Evolutionary conservation across 2,329 filamentous ascomycete species (phyloP), one percentile per base, ranked within the genome.

Genomic region (Ophiostoma populinum): DNA sequence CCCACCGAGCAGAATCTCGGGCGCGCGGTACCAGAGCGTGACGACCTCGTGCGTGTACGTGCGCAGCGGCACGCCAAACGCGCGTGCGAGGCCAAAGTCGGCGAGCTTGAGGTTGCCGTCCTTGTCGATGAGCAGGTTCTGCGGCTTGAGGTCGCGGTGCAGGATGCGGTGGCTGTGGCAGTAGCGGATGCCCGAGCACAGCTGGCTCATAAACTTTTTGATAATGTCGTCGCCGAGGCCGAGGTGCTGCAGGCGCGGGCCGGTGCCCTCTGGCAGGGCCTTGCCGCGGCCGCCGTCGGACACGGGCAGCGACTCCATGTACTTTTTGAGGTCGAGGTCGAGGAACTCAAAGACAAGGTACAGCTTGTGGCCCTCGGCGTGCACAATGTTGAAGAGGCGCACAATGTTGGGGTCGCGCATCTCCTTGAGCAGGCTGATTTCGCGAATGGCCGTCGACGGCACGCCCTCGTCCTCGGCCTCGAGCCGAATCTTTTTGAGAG

Each of bases 1-100:
- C 36, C 82, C 81, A 51, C 82, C 82, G 3, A 92, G 70, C 24
- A 92, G 65, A 52, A 92, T 90, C 55, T 92, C 82, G 1, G 82
- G 82, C 7, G 81, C 70, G 40, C 82, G 78, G 54, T 92, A 92
- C 82, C 82, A 92, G 36, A 92, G 65, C 1, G 82, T 92, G 39
- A 92, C 82, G 42, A 92, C 81, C 67, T 92, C 82, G 56, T 92
- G 82, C 34, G 83, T 92, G 56, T 90, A 92, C 34, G 82, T 92
- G 49, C 82, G 68, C 47, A 92, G 64, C 2, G 82, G 82, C 17
- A 92, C 82, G 57, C 82, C 82, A 50, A 92, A 92, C 6, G 83
- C 82, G 51, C 81, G 71, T n/a, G 81, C 81, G 43, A 90, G 63
- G 54, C 81, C 81, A 49, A 90, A 90, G 63, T 87, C 81, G 30